These are phyloP conservation scores for Ascochyta koolunga DNA, from an alignment of 2,329 filamentous ascomycete genomes.

Conservation along the genomic window DNA sequence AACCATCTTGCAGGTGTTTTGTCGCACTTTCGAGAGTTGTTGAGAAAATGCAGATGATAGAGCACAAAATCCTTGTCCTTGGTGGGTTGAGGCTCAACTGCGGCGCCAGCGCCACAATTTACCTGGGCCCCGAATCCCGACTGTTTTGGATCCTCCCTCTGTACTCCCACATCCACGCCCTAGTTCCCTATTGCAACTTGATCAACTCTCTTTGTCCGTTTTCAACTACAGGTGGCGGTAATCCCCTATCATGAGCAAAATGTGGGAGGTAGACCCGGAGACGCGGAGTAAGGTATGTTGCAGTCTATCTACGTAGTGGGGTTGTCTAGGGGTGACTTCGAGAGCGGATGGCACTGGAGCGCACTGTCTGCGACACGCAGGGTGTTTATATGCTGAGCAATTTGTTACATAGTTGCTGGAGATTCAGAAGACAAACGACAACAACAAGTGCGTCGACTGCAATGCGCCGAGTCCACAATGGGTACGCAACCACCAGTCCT, in stretches of 20 bases:
- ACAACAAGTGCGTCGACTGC: slow-evolving; percentile 94
- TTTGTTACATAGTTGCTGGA: slow-evolving; percentile 71
- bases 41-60: neutral
- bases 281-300: slow-evolving; percentile 83
- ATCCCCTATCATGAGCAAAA: slow-evolving; percentile 64
- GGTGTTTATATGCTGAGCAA: slow-evolving; percentile 20
- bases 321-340: slow-evolving; percentile 14
- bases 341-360: neutral
- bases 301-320: slow-evolving; percentile 7
- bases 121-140: slow-evolving; percentile 11
- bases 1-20: too few relatives aligned
- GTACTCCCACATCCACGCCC: slow-evolving; percentile 7
- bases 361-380: neutral
- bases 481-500: slow-evolving; percentile 61
- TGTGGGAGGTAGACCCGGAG: slow-evolving; percentile 99
- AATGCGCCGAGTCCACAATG: slow-evolving; percentile 95
- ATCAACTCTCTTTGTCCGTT: neutral
- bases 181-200: slow-evolving; percentile 1
- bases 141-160: slow-evolving; percentile 11
- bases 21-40: too few relatives aligned
- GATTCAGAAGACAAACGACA: slow-evolving; percentile 88
- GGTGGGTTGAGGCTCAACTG: slow-evolving; percentile 15
- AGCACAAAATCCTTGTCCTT: neutral
- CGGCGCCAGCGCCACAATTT: slow-evolving; percentile 8
- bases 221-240: neutral